These are phyloP conservation scores for Pirum gemmata DNA, from an alignment of 78 protist genomes.

Conservation along the genomic window DNA sequence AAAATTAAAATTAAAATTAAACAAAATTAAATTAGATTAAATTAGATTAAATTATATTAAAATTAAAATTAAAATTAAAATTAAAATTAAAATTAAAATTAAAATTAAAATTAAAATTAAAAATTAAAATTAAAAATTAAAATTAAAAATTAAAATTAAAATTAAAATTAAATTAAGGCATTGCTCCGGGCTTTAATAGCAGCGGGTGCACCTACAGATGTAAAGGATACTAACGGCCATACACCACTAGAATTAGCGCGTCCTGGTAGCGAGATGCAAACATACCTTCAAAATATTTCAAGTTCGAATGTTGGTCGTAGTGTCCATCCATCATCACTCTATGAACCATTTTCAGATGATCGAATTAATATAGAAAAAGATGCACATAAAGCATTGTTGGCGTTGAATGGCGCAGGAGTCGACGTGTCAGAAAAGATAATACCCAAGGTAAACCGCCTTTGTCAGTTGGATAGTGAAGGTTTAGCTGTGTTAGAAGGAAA, in stretches of 20 bases:
- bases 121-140: too few relatives aligned
- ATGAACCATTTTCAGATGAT: not conserved
- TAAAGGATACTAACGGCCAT: not conserved
- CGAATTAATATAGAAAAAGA: not conserved
- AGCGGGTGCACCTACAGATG: not conserved
- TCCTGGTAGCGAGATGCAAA: too few relatives aligned
- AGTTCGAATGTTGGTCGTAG: too few relatives aligned
- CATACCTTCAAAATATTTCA: too few relatives aligned
- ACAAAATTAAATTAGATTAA: too few relatives aligned
- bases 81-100: too few relatives aligned
- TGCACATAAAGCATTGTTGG: not conserved
- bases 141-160: too few relatives aligned
- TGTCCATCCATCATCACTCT: not conserved
- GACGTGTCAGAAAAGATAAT: not conserved
- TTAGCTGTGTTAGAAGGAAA: not conserved
- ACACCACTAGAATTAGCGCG: not conserved
- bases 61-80: too few relatives aligned
- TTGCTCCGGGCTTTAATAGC: not conserved
- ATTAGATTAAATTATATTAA: too few relatives aligned
- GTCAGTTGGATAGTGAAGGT: constrained; percentile 5
- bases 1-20: too few relatives aligned
- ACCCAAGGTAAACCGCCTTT: constrained; percentile 13
- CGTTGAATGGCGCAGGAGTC: not conserved
- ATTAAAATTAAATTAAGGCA: too few relatives aligned
- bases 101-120: too few relatives aligned